Evolutionary conservation across 768 basidiomycete genomes (phyloP), one percentile per base, ranked within the genome.

Genomic region (Leucogyrophana mollusca): DNA sequence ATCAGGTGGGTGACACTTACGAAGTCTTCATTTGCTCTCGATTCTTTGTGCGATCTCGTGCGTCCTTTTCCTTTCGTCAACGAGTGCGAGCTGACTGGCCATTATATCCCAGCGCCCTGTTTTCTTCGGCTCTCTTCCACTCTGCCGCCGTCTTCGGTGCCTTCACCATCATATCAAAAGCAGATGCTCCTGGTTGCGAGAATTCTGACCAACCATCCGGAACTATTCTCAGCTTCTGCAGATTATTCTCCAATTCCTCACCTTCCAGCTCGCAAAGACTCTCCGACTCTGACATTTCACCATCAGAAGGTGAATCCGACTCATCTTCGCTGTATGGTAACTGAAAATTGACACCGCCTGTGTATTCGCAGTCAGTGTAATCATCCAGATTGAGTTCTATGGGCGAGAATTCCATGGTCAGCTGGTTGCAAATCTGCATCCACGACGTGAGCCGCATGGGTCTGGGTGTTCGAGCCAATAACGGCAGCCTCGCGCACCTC

Each of bases 91-190:
- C 40, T 23, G 41, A 56, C 23, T 53, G 39, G 16, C 48, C 46
- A 47, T 41, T 51, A 32, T 56, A 56, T 14, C 52, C 53, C 4
- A 56, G 45, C 6, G 32, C 23, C 34, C 49, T 23, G 27, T 47
- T 53, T 39, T 22, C 9, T 39, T 50, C 53, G 8, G 49, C 43
- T 34, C 17, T 46, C 21, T 43, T 48, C 53, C 48, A 50, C n/a
- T 48, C 40, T 25, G 22, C 44, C 25, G 17, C 17, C 30, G 52
- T 52, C 38, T 23, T 35, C 27, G 21, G 50, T 38, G 49, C n/a
- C n/a, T n/a, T 38, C 50, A 52, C 6, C 27, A 30, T 7, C 13
- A 7, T 13, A 30, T 30, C 13, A 13, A 7, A 13, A n/a, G n/a
- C n/a, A n/a, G n/a, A n/a, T n/a, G n/a, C n/a, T n/a, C n/a, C n/a